Evolutionary conservation across 768 basidiomycete genomes (phyloP), one percentile per base, ranked within the genome.

Genomic region (Omphalotus guepiniiformis): DNA sequence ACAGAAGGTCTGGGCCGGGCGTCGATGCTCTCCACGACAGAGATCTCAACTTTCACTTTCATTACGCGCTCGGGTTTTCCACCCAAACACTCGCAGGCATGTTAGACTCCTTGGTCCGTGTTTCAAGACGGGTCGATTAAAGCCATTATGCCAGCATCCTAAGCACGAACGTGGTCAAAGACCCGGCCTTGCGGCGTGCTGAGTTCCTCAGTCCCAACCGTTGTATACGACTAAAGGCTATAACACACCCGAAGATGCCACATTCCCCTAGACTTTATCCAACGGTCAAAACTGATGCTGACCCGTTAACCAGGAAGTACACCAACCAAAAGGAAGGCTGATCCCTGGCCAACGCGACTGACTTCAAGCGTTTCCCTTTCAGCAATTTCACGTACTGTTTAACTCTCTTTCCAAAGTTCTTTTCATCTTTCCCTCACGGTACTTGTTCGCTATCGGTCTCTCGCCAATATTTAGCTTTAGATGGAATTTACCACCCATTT

Each of bases 21-120:
- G 77, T 81, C 76, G 75, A 70, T 85, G 83, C 82, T 68, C 76
- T 73, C 80, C 78, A 69, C 65, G 75, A 76, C 61, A 65, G n/a
- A n/a, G n/a, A n/a, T n/a, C n/a, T n/a, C n/a, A 66, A 68, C 63
- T 65, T 67, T 82, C 75, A 81, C 80, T 82, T 83, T 82, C 75
- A 76, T 81, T 82, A 58, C 74, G 76, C 79, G 67, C 71, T 66
- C 66, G 76, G 72, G 80, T 83, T 83, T 81, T 67, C 68, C 78
- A 78, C 80, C 80, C 79, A 73, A 82, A 82, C 74, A 85, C 83
- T 85, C 78, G 81, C 81, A 78, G 68, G 78, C 75, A 82, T 80
- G 83, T 82, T 85, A 80, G 81, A 84, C 82, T 85, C 82, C 83
- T 85, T 84, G 80, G 82, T 83, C 83, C 80, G 78, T 82, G 81